Evolutionary conservation across 1,139 yeast genomes (phyloP), one percentile per base, ranked within the genome.

Genomic region (Taphrina pruni): DNA sequence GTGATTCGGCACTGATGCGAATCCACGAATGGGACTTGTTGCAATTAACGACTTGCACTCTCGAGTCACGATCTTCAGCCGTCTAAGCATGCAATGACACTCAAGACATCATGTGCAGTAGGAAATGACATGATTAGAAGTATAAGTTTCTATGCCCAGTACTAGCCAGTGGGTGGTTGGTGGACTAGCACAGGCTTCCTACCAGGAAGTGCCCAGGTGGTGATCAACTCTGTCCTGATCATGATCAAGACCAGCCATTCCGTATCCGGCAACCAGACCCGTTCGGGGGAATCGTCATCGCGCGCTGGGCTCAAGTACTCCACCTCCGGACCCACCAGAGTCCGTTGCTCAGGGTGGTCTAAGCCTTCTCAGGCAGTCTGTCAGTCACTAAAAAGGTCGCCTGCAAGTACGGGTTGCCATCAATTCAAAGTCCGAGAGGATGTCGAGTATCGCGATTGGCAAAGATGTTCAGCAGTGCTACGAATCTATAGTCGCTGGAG

Each of bases 401-500:
- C 32, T 26, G 32, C 32, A 39, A 39, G 14, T 39, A 9, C 43
- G 6, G 1, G 14, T 39, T 39, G 14, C 43, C 43, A 2, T 39
- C 11, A 14, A 14, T 38, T 46, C 9, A 12, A 2, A 46, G 51
- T 1, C 43, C 6, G 20, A 12, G 26, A 52, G 4, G 12, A 62
- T 50, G 41, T 39, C 57, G 51, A 54, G 60, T 35, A 64, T 64
- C 36, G 52, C 67, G 38, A 54, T 64, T 20, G 61, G 67, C 8
- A 64, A 48, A 46, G 82, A 81, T 61, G 74, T 81, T 68, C 79
- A 80, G 73, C 72, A 75, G 54, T 74, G 76, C 61, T 81, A 81
- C 75, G 82, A 80, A 70, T 74, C 78, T 54, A 81, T 81, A 64
- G 78, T 80, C 36, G 77, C 81, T 60, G 79, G 80, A 65, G 83